These are phyloP conservation scores for Colletotrichum liaoningense DNA, from an alignment of 2,329 filamentous ascomycete genomes.

Conservation along the genomic window DNA sequence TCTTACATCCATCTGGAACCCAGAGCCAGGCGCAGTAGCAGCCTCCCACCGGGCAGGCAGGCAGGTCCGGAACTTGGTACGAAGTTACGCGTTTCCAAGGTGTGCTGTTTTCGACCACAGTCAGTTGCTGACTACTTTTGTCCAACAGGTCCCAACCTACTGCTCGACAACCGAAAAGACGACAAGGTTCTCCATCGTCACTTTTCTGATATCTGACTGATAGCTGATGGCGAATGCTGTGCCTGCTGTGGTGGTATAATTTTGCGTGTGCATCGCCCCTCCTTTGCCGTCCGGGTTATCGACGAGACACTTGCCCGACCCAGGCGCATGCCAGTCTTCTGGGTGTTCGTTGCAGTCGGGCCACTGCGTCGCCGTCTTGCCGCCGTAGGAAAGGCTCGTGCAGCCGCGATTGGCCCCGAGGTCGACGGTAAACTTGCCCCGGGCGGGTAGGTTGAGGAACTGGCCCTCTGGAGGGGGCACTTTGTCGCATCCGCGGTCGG, in stretches of 20 bases:
- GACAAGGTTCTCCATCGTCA: slow-evolving; percentile 63
- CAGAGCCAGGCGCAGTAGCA: slow-evolving; percentile 47
- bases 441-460: slow-evolving; percentile 58
- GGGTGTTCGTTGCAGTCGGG: slow-evolving; percentile 58
- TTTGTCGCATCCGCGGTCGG: not conserved
- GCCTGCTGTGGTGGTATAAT: slow-evolving; percentile 54
- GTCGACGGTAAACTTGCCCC: slow-evolving; percentile 59
- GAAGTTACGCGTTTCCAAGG: slow-evolving; percentile 45
- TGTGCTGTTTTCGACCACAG: slow-evolving; percentile 32
- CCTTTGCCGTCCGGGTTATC: slow-evolving; percentile 40
- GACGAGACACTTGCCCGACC: slow-evolving; percentile 41
- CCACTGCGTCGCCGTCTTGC: slow-evolving; percentile 53
- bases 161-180: slow-evolving; percentile 60
- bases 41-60: slow-evolving; percentile 41
- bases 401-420: slow-evolving; percentile 61
- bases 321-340: slow-evolving; percentile 56
- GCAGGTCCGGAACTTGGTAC: slow-evolving; percentile 44
- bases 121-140: not conserved
- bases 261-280: slow-evolving; percentile 59
- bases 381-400: slow-evolving; percentile 58
- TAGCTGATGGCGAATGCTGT: slow-evolving; percentile 64
- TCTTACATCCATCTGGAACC: slow-evolving; percentile 43
- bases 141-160: slow-evolving; percentile 41
- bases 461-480: not conserved
- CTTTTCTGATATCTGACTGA: slow-evolving; percentile 55